phyloP scores from a whole-genome alignment of 192 early-diverging fungal genomes.

The Podila minutissima region DNA sequence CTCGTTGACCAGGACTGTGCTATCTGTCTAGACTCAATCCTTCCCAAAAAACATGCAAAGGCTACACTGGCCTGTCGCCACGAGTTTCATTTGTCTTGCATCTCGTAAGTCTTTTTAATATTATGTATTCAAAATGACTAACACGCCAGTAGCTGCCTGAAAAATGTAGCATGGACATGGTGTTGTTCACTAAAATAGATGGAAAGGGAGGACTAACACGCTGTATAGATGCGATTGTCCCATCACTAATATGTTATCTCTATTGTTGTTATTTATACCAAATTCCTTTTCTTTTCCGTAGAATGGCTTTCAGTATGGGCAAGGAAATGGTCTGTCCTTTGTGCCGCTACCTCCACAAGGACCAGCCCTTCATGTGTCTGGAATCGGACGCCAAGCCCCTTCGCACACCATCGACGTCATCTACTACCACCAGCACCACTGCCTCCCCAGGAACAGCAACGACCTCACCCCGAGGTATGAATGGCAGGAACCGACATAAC shows the following conservation, averaged over 20 bases:
- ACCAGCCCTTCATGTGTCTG: slow-evolving; percentile 42
- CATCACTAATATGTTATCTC: too few species aligned
- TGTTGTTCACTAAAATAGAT: too few species aligned
- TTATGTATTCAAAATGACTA: background rate
- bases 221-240: too few species aligned
- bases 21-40: slow-evolving; percentile 42
- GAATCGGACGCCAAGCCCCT: slow-evolving; percentile 9
- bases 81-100: slow-evolving; percentile 51
- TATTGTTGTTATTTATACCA: background rate
- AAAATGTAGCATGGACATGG: too few species aligned
- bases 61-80: slow-evolving; percentile 45
- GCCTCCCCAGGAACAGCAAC: slow-evolving; percentile 8
- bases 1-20: slow-evolving; percentile 19
- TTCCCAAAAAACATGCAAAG: slow-evolving; percentile 40
- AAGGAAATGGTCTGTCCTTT: slow-evolving; percentile 51
- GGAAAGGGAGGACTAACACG: too few species aligned
- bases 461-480: slow-evolving; percentile 5
- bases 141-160: too few species aligned
- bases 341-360: slow-evolving; percentile 46
- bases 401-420: background rate
- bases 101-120: slow-evolving; percentile 32
- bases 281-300: background rate
- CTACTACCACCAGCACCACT: slow-evolving; percentile 1
- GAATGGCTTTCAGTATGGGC: slow-evolving; percentile 43
- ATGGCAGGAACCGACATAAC: slow-evolving; percentile 20